Evolutionary conservation across 2,329 filamentous ascomycete genomes (phyloP).

Genomic region (Monilinia fructicola): DNA sequence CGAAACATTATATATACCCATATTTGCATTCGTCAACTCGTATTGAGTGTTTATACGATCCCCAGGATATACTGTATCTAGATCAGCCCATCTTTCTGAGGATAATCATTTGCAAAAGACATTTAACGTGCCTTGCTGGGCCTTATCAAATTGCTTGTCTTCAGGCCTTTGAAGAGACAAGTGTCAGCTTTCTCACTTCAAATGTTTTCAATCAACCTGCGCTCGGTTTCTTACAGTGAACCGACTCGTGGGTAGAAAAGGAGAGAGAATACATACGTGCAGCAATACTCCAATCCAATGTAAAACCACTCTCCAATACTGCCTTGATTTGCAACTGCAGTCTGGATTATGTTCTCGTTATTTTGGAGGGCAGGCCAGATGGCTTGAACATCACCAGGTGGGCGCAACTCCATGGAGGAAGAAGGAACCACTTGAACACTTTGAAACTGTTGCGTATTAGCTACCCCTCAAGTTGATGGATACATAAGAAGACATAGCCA

Average conservation of each 20-base stretch:
- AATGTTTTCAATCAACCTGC: not conserved
- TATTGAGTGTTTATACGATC: conserved; percentile 6
- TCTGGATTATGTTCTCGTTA: conserved; percentile 3
- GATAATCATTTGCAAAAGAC: not conserved
- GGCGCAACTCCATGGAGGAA: not conserved
- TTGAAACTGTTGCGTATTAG: not conserved
- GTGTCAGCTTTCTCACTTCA: not conserved
- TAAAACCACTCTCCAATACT: conserved; percentile 12
- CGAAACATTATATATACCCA: conserved; percentile 6
- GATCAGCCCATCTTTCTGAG: not conserved
- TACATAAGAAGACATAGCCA: no score
- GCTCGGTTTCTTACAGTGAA: not conserved
- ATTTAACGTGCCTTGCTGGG: not conserved
- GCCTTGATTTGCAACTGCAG: conserved; percentile 9
- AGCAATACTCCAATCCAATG: conserved; percentile 16
- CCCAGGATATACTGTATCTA: conserved; percentile 2
- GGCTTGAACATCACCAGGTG: conserved; percentile 12
- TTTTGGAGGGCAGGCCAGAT: conserved; percentile 17
- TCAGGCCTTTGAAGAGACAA: not conserved
- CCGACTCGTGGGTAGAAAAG: not conserved
- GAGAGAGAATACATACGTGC: not conserved
- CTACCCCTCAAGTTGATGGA: no score
- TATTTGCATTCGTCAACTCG: not conserved
- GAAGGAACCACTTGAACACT: conserved; percentile 12
- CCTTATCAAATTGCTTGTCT: conserved; percentile 7